Conservation (phyloP, 2,329 filamentous ascomycete genomes). For the Fusarium hostae region DNA sequence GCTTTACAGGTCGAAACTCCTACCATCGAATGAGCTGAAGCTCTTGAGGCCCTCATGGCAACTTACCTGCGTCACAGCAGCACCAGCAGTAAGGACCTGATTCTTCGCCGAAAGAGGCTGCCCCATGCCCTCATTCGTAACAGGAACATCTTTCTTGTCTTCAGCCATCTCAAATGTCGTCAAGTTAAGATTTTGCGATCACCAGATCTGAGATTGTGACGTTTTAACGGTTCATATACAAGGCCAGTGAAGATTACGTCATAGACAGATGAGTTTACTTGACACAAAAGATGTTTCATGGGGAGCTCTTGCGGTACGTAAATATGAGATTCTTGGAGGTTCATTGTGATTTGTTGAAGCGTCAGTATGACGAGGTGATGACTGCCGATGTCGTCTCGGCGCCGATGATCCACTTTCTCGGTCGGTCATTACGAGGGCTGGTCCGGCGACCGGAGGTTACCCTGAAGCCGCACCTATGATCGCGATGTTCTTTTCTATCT, state of each 20-base stretch:
- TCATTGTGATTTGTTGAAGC: not conserved
- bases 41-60: rapidly evolving
- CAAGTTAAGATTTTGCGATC: slow-evolving; percentile 19
- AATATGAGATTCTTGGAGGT: not conserved
- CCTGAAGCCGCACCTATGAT: not conserved
- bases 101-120: slow-evolving; percentile 65
- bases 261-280: slow-evolving; percentile 2
- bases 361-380: slow-evolving; percentile 38
- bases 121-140: slow-evolving; percentile 51
- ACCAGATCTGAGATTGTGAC: not conserved
- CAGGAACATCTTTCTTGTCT: slow-evolving; percentile 6
- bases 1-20: slow-evolving; percentile 77
- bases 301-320: not conserved
- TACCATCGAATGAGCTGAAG: slow-evolving; percentile 41
- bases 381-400: slow-evolving; percentile 16
- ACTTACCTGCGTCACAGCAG: slow-evolving; percentile 65
- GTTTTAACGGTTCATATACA: not conserved
- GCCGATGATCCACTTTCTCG: slow-evolving; percentile 21
- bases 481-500: not conserved
- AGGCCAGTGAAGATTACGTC: slow-evolving; percentile 18
- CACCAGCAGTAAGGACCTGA: slow-evolving; percentile 69
- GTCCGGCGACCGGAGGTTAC: not conserved
- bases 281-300: not conserved
- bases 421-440: not conserved
- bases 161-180: slow-evolving; percentile 8